These are phyloP conservation scores for Podospora didyma DNA, from an alignment of 495 filamentous ascomycete species.

Conservation along the genomic window DNA sequence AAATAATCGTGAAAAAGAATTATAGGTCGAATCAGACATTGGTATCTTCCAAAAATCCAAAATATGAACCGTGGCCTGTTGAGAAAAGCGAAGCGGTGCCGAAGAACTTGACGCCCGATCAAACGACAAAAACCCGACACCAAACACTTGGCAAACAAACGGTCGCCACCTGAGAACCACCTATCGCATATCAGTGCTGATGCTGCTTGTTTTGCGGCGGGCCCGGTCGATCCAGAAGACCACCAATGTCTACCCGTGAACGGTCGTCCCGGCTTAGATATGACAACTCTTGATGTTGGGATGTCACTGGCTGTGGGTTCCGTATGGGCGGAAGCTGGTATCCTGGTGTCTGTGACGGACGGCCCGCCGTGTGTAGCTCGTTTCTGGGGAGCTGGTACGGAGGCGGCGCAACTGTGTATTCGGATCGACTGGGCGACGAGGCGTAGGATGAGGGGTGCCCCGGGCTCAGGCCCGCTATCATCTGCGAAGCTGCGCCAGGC, in stretches of 20 bases:
- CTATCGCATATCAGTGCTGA: not conserved
- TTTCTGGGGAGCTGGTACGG: slow-evolving; percentile 43
- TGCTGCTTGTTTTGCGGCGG: slow-evolving; percentile 20
- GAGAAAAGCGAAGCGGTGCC: not conserved
- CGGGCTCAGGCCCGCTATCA: slow-evolving; percentile 27
- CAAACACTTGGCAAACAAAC: too few relatives aligned
- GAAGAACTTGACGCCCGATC: not conserved
- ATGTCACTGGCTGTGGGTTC: slow-evolving; percentile 32
- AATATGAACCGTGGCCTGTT: not conserved
- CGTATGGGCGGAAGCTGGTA: slow-evolving; percentile 52
- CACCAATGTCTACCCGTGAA: slow-evolving; percentile 51
- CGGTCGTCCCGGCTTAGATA: slow-evolving; percentile 43
- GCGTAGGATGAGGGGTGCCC: slow-evolving; percentile 33
- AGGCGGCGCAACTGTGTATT: slow-evolving; percentile 35
- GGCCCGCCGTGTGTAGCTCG: slow-evolving; percentile 32
- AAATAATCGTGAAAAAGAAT: too few relatives aligned
- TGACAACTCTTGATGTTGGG: slow-evolving; percentile 18
- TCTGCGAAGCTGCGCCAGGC: slow-evolving; percentile 27
- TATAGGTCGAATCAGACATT: slow-evolving; percentile 10
- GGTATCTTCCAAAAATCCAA: slow-evolving; percentile 20
- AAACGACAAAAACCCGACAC: not conserved
- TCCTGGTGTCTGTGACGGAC: slow-evolving; percentile 34
- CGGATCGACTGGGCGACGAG: slow-evolving; percentile 33
- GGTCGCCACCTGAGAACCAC: too few relatives aligned
- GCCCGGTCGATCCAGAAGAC: slow-evolving; percentile 45